These are phyloP conservation scores for Agapanthus africanus DNA, from an alignment of 106 monocot genomes.

Conservation along the genomic window DNA sequence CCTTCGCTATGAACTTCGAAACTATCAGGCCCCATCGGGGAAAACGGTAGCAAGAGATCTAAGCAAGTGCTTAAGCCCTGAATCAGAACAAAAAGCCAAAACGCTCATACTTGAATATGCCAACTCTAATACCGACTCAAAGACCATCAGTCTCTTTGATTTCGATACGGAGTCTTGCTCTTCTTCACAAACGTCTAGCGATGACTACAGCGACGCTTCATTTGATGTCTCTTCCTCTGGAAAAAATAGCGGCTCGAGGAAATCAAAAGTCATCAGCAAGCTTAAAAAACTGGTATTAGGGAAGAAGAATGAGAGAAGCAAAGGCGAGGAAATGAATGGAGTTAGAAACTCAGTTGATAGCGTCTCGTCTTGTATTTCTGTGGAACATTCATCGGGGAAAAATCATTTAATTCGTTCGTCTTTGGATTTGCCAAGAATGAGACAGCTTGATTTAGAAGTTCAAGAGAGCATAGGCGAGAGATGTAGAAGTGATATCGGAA, in stretches of 20 bases:
- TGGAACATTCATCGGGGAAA: background rate
- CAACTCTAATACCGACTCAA: constrained; percentile 19
- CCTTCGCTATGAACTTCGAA: constrained; percentile 62
- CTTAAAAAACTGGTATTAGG: constrained; percentile 58
- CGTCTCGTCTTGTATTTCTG: constrained; percentile 2
- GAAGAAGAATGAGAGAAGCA: constrained; percentile 21
- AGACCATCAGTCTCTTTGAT: constrained; percentile 7
- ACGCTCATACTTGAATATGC: constrained; percentile 60
- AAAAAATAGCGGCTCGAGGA: constrained; percentile 34
- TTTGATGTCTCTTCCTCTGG: constrained; percentile 12
- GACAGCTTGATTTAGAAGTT: background rate
- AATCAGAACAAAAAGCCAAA: constrained; percentile 56
- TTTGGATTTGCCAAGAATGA: background rate
- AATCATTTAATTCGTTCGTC: background rate
- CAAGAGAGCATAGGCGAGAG: background rate
- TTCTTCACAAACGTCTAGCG: constrained; percentile 31
- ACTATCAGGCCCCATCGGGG: constrained; percentile 29
- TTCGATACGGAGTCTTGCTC: constrained; percentile 44
- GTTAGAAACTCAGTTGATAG: constrained; percentile 27
- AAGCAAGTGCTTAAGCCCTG: constrained; percentile 42
- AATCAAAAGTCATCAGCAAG: constrained; percentile 54
- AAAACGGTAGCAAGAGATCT: constrained; percentile 48
- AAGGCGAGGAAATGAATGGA: constrained; percentile 20
- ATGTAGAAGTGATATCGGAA: constrained; percentile 10
- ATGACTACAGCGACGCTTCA: constrained; percentile 28